Conservation (phyloP, 164 flowering plant species). For the Warburgia ugandensis region DNA sequence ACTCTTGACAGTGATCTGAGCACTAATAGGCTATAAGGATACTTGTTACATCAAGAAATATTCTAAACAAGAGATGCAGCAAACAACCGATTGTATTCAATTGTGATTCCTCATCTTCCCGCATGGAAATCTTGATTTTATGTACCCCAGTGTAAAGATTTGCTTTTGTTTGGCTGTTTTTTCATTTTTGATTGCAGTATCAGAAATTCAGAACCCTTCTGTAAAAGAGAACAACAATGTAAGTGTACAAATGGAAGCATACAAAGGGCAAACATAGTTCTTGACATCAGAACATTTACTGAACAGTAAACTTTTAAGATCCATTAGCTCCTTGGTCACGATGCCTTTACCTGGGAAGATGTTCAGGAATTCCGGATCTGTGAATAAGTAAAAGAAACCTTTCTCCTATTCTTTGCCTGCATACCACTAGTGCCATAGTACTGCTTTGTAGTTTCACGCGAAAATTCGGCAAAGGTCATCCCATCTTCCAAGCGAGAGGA, state of each 20-base stretch:
- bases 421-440: conserved; percentile 81
- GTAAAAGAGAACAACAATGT: not conserved
- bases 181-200: not conserved
- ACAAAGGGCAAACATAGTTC: too few relatives aligned
- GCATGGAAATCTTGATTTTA: too few relatives aligned
- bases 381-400: not conserved
- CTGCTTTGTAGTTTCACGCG: conserved; percentile 72
- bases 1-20: conserved; percentile 3
- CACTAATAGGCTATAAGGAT: not conserved
- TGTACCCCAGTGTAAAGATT: not conserved
- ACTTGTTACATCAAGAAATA: too few relatives aligned
- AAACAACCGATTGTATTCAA: too few relatives aligned
- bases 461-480: conserved; percentile 92
- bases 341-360: not conserved
- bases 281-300: not conserved
- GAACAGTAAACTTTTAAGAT: not conserved
- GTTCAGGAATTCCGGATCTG: not conserved
- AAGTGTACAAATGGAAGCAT: not conserved
- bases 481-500: conserved; percentile 70
- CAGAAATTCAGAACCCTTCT: not conserved
- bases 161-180: not conserved
- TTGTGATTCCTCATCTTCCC: too few relatives aligned
- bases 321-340: too few relatives aligned
- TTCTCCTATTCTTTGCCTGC: conserved; percentile 49
- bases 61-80: conserved; percentile 1